Percentiles rank a stretch among this genome's conserved stretches.
Evolutionary conservation across 306 rosid genomes (phyloP).

Genomic region (Castanea mollissima): DNA sequence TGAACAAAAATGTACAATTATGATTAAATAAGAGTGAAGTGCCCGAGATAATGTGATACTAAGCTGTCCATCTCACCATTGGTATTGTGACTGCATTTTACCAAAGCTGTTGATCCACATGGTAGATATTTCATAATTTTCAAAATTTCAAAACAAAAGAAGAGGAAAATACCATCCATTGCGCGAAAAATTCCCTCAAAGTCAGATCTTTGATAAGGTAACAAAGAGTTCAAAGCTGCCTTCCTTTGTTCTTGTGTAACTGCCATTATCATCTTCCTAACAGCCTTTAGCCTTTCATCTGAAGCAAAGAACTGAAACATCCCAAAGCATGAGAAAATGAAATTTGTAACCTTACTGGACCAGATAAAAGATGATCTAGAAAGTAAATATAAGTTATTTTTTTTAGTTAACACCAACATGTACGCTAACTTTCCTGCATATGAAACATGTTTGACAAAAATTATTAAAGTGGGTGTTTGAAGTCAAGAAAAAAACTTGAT

Average conservation of each 20-base stretch:
- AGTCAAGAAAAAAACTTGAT: neutral
- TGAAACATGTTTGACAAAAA: neutral
- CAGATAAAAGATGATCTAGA: neutral
- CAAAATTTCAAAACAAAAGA: neutral
- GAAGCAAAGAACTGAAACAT: slow-evolving; percentile 89
- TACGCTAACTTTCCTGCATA: neutral
- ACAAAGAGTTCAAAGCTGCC: slow-evolving; percentile 72
- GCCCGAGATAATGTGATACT: neutral
- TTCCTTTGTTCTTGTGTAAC: slow-evolving; percentile 71
- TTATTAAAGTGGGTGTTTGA: neutral
- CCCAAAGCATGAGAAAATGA: slow-evolving; percentile 25
- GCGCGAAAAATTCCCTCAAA: slow-evolving; percentile 97
- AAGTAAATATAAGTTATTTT: neutral
- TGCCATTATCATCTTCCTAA: slow-evolving; percentile 97
- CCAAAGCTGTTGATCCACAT: neutral
- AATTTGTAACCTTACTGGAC: neutral
- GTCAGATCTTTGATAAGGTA: slow-evolving; percentile 95
- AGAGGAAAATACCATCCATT: slow-evolving; percentile 70
- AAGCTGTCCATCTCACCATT: neutral
- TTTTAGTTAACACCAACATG: neutral
- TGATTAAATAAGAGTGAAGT: too few relatives aligned
- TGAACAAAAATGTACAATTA: too few relatives aligned
- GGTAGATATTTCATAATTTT: neutral
- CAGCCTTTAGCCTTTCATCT: slow-evolving; percentile 86
- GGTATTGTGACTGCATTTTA: neutral